Evolutionary conservation across 805 yeast species (phyloP).

Genomic region (Metschnikowia baotianmanensis): DNA sequence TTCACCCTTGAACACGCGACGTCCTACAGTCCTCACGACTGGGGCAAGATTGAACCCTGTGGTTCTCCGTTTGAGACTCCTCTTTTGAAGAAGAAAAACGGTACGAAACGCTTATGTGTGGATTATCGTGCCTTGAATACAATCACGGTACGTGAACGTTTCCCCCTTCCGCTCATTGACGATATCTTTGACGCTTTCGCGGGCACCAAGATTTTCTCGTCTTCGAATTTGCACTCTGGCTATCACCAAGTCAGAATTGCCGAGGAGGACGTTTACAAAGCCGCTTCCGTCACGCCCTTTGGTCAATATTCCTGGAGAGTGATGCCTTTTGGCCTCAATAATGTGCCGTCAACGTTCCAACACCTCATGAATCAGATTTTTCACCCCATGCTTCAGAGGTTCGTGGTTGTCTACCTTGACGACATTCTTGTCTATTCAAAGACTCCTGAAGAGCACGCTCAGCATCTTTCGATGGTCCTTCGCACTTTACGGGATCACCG

Average conservation of each 20-base stretch:
- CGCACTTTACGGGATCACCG: not conserved
- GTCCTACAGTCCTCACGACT: too few species aligned
- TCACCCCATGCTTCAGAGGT: not conserved
- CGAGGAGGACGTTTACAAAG: conserved; percentile 1
- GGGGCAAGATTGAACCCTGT: conserved; percentile 5
- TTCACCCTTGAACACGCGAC: too few species aligned
- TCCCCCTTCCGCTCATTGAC: conserved; percentile 7
- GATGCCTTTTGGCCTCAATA: conserved; percentile 11
- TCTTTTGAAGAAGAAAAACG: conserved; percentile 9
- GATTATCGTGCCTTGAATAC: conserved; percentile 10
- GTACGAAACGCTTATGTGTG: conserved; percentile 5
- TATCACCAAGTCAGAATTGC: conserved; percentile 10
- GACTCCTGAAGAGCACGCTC: not conserved
- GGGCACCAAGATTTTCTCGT: conserved; percentile 7
- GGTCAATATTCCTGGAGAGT: conserved; percentile 12
- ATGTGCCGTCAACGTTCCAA: conserved; percentile 10
- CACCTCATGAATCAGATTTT: conserved; percentile 8
- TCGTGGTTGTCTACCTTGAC: conserved; percentile 7
- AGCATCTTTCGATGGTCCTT: not conserved
- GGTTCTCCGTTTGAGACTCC: conserved; percentile 10
- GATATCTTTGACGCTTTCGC: conserved; percentile 7
- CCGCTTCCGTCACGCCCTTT: conserved; percentile 11
- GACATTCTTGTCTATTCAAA: conserved; percentile 6
- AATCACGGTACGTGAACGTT: conserved; percentile 6
- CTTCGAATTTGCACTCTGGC: conserved; percentile 7